Conservation (phyloP, 345 rosid genomes). For the Citrus unshiu region DNA sequence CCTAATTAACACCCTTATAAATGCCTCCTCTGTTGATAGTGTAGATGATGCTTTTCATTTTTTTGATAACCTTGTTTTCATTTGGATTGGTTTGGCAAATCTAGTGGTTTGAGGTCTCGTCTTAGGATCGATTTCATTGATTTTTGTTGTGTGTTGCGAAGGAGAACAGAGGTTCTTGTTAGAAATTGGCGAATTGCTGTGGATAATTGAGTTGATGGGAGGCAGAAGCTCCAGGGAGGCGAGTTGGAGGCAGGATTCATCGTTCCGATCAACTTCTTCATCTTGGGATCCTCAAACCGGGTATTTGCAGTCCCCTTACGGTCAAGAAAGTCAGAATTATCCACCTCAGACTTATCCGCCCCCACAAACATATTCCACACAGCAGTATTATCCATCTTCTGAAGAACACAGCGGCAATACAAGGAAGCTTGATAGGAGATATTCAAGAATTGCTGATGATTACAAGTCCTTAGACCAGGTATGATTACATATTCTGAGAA, state of each 20-base stretch:
- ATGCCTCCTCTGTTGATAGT: neutral
- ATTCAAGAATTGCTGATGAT: constrained; percentile 70
- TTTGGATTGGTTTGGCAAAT: neutral
- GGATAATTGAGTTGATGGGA: constrained; percentile 57
- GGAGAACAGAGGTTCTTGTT: neutral
- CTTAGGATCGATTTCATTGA: constrained; percentile 10
- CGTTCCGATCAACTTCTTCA: constrained; percentile 36
- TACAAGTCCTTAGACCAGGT: constrained; percentile 85
- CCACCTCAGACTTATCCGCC: constrained; percentile 22
- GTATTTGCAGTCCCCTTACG: constrained; percentile 34
- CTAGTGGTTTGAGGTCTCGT: neutral
- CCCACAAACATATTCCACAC: constrained; percentile 28
- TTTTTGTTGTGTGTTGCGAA: neutral
- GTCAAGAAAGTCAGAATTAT: constrained; percentile 42
- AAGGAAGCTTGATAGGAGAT: constrained; percentile 64
- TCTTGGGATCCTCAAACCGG: constrained; percentile 35
- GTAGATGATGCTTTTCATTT: neutral
- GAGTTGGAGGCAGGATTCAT: constrained; percentile 43
- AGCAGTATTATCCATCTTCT: constrained; percentile 29
- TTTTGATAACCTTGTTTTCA: neutral
- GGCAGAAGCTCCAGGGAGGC: constrained; percentile 52
- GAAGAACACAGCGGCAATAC: constrained; percentile 29
- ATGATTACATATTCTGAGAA: neutral
- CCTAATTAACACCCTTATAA: neutral
- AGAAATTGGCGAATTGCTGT: constrained; percentile 6